Evolutionary conservation across 116 monocot species (phyloP), one percentile per base, ranked within the genome.

Genomic region (Dioscorea cayenensis): DNA sequence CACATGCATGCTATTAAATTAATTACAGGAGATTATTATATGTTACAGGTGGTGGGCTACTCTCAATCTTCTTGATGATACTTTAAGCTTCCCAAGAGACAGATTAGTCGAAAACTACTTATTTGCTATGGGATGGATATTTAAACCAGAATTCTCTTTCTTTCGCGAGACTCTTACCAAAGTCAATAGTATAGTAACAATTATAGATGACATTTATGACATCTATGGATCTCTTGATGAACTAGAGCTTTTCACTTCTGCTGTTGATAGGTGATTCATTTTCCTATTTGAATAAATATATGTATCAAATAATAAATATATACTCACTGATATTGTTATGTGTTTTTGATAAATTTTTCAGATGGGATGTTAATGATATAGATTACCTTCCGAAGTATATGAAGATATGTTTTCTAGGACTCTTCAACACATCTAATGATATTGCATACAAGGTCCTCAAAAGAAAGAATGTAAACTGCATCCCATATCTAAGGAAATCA

Each of bases 361-460:
- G 80, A 60, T 75, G 80, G 80, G 60, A 75, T 17, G 28, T 25
- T 1, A 28, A 16, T 52, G 75, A 48, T 32, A 10, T 65, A 3
- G 49, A 75, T 18, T 22, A 76, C 28, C 80, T 80, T 32, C 80
- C 80, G 28, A 36, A 66, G 17, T 75, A 71, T n/a, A 75, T 80
- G 75, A 75, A 66, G 66, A 59, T 62, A 66, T 29, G 27, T 27
- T 71, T 70, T 13, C 11, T 65, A 0, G 48, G 32, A 21, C 75
- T 80, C 32, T 60, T 66, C 49, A 75, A 80, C n/a, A 71, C 71
- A 8, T 35, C 49, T 10, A 71, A 71, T 60, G 80, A 70, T 10
- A 49, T 64, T 10, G 75, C 75, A 49, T 28, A 60, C 22, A 58
- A 13, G 3, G 38, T 50, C 9, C 12, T 66, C 4, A 20, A 58